Percentiles rank a stretch among this genome's conserved stretches.
Conservation (phyloP, 805 yeast species). For the Blastobotrys mokoenaii region DNA sequence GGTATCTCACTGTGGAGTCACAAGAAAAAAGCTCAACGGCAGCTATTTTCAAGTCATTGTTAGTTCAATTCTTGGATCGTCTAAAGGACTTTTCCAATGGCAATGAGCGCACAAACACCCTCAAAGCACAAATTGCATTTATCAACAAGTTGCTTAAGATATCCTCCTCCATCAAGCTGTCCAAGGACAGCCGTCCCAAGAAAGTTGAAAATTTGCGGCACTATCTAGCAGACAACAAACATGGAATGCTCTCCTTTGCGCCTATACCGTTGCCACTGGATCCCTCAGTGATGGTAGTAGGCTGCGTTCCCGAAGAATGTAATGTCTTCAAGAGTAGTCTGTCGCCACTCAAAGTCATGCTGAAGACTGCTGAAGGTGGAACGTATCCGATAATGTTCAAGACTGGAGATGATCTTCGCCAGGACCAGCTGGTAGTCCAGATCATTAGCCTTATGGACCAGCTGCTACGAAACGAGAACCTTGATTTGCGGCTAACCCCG, state of each 20-base stretch:
- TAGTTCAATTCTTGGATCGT: conserved; percentile 37
- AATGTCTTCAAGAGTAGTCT: conserved; percentile 86
- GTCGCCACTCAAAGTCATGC: conserved; percentile 77
- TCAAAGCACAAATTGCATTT: conserved; percentile 58
- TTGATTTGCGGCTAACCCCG: conserved; percentile 81
- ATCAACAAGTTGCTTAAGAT: conserved; percentile 56
- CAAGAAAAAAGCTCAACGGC: conserved; percentile 44
- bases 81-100: conserved; percentile 27
- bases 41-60: conserved; percentile 37
- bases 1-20: conserved; percentile 86
- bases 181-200: conserved; percentile 69
- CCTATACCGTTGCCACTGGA: conserved; percentile 74
- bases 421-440: conserved; percentile 95
- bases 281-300: conserved; percentile 65
- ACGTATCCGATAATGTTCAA: conserved; percentile 83
- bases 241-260: conserved; percentile 34
- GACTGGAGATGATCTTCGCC: conserved; percentile 91
- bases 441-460: conserved; percentile 87
- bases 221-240: conserved; percentile 41
- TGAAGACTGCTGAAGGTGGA: conserved; percentile 46
- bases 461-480: conserved; percentile 76
- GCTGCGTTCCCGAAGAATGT: conserved; percentile 70
- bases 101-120: conserved; percentile 25
- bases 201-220: conserved; percentile 62
- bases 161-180: conserved; percentile 52